These are phyloP conservation scores for Collariella sp. DNA, from an alignment of 495 filamentous ascomycete genomes.

Conservation along the genomic window DNA sequence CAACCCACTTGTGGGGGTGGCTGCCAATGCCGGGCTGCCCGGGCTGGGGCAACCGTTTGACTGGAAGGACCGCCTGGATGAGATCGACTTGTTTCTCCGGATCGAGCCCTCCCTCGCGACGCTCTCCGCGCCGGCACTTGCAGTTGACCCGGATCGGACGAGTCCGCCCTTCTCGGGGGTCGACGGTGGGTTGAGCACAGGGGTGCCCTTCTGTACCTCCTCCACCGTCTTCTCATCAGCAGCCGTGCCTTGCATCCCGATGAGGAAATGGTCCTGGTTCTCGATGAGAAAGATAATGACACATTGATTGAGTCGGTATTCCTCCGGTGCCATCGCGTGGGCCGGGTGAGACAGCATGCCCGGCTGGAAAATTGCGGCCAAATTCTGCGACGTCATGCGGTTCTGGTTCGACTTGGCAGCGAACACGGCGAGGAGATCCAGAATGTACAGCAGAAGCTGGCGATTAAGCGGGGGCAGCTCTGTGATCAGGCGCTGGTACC, in stretches of 20 bases:
- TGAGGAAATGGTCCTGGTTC: slow-evolving; percentile 85
- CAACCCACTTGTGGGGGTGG: slow-evolving; percentile 53
- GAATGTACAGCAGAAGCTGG: slow-evolving; percentile 90
- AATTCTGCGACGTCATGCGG: slow-evolving; percentile 87
- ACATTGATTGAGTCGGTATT: slow-evolving; percentile 92
- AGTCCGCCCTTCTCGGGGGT: slow-evolving; percentile 47
- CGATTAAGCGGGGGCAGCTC: slow-evolving; percentile 90
- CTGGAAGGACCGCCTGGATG: slow-evolving; percentile 59
- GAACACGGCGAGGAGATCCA: slow-evolving; percentile 96
- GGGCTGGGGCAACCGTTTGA: slow-evolving; percentile 65
- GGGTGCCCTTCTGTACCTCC: slow-evolving; percentile 65
- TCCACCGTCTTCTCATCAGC: slow-evolving; percentile 81
- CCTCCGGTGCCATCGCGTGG: slow-evolving; percentile 89
- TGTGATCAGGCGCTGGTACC: slow-evolving; percentile 84
- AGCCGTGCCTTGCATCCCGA: slow-evolving; percentile 88
- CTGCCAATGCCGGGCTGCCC: slow-evolving; percentile 52
- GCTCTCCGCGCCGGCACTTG: slow-evolving; percentile 79
- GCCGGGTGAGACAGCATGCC: slow-evolving; percentile 88
- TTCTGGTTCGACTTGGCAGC: slow-evolving; percentile 96
- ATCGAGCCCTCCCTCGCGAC: slow-evolving; percentile 69
- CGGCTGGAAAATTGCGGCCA: slow-evolving; percentile 97
- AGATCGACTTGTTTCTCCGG: slow-evolving; percentile 71
- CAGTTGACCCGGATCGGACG: slow-evolving; percentile 71
- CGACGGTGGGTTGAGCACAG: slow-evolving; percentile 46
- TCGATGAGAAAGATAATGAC: slow-evolving; percentile 97